A percentile compares a stretch with the other conserved stretches of the same genome.
Evolutionary conservation across 108 stramenopile genomes (phyloP).

Genomic region (Skeletonema grethae): DNA sequence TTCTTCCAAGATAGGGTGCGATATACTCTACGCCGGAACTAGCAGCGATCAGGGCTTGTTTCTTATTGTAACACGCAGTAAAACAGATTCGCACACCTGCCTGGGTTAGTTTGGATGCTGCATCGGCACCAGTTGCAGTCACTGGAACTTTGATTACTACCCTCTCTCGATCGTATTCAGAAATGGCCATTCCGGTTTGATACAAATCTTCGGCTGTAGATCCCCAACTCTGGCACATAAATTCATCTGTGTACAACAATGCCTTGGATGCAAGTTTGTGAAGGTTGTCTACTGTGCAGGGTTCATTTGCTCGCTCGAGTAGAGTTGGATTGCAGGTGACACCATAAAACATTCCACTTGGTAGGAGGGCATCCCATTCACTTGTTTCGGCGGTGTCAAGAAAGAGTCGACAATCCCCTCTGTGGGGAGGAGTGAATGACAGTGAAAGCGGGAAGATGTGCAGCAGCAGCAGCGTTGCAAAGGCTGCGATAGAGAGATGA

Average conservation of each 20-base stretch:
- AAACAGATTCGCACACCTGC: conserved; percentile 64
- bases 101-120: conserved; percentile 55
- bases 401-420: conserved; percentile 61
- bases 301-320: conserved; percentile 54
- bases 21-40: conserved; percentile 65
- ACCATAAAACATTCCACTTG: conserved; percentile 68
- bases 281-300: conserved; percentile 57
- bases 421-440: conserved; percentile 36
- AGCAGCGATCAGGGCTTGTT: conserved; percentile 67
- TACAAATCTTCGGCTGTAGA: conserved; percentile 57
- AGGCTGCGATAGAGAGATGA: not conserved
- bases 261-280: conserved; percentile 50
- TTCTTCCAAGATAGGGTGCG: conserved; percentile 53
- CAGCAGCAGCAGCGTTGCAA: conserved; percentile 6
- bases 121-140: conserved; percentile 54
- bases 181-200: conserved; percentile 58
- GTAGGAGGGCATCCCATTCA: conserved; percentile 63
- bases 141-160: conserved; percentile 75
- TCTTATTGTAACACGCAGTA: conserved; percentile 66
- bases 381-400: conserved; percentile 57
- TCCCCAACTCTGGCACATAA: conserved; percentile 81
- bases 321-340: conserved; percentile 73
- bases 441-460: not conserved
- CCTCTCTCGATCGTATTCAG: conserved; percentile 50
- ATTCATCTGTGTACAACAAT: conserved; percentile 52